Evolutionary conservation across 1,139 yeast genomes (phyloP), one percentile per base, ranked within the genome.

Genomic region (Blastobotrys elegans): DNA sequence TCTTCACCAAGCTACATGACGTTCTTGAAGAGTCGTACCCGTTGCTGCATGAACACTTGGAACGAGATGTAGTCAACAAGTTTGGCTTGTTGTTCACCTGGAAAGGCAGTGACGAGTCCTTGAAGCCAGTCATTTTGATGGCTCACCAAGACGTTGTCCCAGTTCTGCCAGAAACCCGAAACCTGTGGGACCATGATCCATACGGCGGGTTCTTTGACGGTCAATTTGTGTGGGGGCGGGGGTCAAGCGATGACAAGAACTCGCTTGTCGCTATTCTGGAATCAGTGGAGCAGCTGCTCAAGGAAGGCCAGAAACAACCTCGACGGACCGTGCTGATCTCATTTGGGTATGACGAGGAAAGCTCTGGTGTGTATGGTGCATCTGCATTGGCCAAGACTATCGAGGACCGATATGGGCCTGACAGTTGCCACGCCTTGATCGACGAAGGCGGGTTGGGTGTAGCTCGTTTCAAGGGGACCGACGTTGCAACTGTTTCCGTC

Each of bases 111-210:
- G 67, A 80, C 50, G 40, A 63, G 4, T 51, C 59, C 2, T 68
- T 82, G 57, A 80, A 82, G 61, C 95, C 95, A 4, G 55, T 82
- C 13, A 61, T 86, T 63, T 68, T 85, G 38, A 75, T 82, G 65
- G 89, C 92, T 2, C 96, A 87, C 64, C 87, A 81, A 62, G 95
- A 86, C 61, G 86, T 83, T 3, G 95, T 87, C 13, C 95, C 95
- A 0, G 84, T 85, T n/a, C 81, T 80, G 57, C 63, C 67, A 26
- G 80, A 71, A 20, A 76, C 87, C 13, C 61, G 74, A 38, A 70
- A 63, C 33, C 70, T 74, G 43, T 86, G 95, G 95, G 72, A 70
- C 2, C 74, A 79, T 57, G 82, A 82, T 10, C 95, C 95, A 22
- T 84, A 79, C 53, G 73, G 74, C 7, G 95, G 85, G 2, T 73